Conservation (phyloP, 208 protist genomes). For the Sergeia podlipaevii region DNA sequence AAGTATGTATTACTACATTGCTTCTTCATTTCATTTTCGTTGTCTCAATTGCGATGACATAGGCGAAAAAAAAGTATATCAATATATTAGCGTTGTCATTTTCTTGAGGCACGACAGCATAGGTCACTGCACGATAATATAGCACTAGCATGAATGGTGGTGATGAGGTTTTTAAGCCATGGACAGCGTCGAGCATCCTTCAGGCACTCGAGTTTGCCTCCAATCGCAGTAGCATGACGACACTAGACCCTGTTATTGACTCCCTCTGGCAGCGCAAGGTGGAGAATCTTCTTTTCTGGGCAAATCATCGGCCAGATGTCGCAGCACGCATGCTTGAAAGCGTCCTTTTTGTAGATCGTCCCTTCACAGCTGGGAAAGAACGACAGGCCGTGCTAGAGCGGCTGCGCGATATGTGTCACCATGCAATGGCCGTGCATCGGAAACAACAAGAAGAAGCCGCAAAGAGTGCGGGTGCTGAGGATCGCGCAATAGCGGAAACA, state of each 20-base stretch:
- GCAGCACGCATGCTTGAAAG: slow-evolving; percentile 55
- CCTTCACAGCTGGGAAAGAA: not conserved
- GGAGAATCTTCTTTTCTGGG: slow-evolving; percentile 30
- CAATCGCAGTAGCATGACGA: slow-evolving; percentile 3
- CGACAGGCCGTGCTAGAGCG: slow-evolving; percentile 4
- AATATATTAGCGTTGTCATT: too few species aligned
- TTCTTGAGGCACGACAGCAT: too few species aligned
- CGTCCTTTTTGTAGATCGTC: slow-evolving; percentile 58
- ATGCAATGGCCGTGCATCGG: slow-evolving; percentile 22
- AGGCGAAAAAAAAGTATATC: too few species aligned
- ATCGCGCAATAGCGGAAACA: not conserved
- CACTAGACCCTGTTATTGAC: slow-evolving; percentile 4
- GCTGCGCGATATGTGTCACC: slow-evolving; percentile 36
- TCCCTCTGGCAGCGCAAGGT: slow-evolving; percentile 10
- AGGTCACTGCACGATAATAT: too few species aligned
- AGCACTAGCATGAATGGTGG: slow-evolving; percentile 2
- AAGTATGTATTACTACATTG: too few species aligned
- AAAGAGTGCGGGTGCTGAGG: not conserved
- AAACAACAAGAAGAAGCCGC: slow-evolving; percentile 6
- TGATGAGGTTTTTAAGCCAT: slow-evolving; percentile 44
- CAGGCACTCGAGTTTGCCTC: slow-evolving; percentile 37
- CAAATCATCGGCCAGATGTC: slow-evolving; percentile 49
- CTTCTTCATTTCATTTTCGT: too few species aligned
- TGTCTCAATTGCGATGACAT: too few species aligned
- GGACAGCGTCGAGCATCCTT: slow-evolving; percentile 45